Evolutionary conservation across 2,329 filamentous ascomycete genomes (phyloP).

Genomic region (Talaromyces sp.): DNA sequence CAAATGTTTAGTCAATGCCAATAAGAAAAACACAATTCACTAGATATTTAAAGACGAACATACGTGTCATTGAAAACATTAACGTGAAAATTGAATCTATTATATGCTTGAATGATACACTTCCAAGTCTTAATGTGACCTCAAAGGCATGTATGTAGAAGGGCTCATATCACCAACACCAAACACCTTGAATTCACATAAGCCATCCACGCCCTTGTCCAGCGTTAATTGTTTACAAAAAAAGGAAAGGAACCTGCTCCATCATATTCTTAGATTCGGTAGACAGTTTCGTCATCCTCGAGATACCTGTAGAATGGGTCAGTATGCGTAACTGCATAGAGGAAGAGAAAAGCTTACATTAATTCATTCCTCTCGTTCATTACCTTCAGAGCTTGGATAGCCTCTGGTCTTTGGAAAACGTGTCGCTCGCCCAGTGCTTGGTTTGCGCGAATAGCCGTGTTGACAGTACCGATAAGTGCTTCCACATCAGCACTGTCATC

Average conservation of each 20-base stretch:
- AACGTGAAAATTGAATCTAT: not conserved
- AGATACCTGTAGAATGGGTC: conserved; percentile 32
- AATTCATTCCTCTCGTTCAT: conserved; percentile 83
- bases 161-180: conserved; percentile 3
- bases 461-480: conserved; percentile 72
- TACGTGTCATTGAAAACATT: not conserved
- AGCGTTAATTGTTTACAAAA: not conserved
- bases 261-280: conserved; percentile 53
- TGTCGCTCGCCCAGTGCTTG: conserved; percentile 43
- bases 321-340: conserved; percentile 5
- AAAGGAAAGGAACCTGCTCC: not conserved
- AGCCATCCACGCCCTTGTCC: not conserved
- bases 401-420: conserved; percentile 66
- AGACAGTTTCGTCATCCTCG: conserved; percentile 56
- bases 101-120: not conserved
- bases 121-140: not conserved
- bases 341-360: conserved; percentile 62
- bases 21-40: not conserved
- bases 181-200: conserved; percentile 5
- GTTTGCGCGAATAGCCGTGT: conserved; percentile 54
- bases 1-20: not conserved
- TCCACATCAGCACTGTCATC: conserved; percentile 69
- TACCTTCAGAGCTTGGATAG: conserved; percentile 66
- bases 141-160: not conserved
- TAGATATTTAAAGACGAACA: not conserved